These are phyloP conservation scores for Ichthyophthirius multifiliis DNA, from an alignment of 169 alveolate species.

Conservation along the genomic window DNA sequence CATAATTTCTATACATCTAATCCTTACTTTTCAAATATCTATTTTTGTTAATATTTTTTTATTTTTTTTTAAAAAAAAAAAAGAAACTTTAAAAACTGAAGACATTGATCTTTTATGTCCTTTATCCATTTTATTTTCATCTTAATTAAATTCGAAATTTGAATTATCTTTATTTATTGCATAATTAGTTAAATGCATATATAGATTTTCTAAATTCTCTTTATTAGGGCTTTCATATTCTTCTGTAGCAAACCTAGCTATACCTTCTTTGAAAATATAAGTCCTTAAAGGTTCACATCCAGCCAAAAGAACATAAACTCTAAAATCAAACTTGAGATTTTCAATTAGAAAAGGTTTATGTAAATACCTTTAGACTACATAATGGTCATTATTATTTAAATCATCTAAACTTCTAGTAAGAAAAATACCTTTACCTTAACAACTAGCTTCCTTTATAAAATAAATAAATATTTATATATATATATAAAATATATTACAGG, in stretches of 20 bases:
- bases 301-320: conserved; percentile 57
- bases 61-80: conserved; percentile 40
- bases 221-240: conserved; percentile 41
- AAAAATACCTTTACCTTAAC: background rate
- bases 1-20: conserved; percentile 64
- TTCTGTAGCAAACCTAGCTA: conserved; percentile 67
- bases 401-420: background rate
- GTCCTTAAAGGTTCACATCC: conserved; percentile 53
- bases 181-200: conserved; percentile 68
- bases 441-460: background rate
- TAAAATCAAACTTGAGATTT: conserved; percentile 57
- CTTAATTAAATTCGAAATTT: conserved; percentile 44
- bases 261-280: conserved; percentile 60
- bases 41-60: conserved; percentile 27
- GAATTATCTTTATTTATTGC: conserved; percentile 57
- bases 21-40: conserved; percentile 61
- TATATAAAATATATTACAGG: background rate
- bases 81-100: conserved; percentile 39
- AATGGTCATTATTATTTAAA: conserved; percentile 23
- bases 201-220: conserved; percentile 43
- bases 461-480: no score
- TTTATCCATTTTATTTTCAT: conserved; percentile 36
- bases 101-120: conserved; percentile 63
- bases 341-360: conserved; percentile 57
- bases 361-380: conserved; percentile 48